Base-by-base conservation (phyloP, 1,139 yeast genomes). In the Pichia sp. region DNA sequence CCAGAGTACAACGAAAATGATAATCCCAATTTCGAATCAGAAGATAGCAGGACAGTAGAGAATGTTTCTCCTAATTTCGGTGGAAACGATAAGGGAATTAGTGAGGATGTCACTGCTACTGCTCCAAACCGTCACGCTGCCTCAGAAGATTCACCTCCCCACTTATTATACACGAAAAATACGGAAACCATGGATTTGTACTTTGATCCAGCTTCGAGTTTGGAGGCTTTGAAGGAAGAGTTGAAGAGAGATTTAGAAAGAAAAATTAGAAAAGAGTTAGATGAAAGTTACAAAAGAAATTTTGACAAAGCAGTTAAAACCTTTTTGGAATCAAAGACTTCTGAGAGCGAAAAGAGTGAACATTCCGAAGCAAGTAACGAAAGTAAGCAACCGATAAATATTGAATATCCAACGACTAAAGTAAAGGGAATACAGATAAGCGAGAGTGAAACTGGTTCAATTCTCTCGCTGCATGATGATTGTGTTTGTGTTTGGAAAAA, bases 401-500 rank as follows among this genome's bases (percentile, higher is more conserved):
- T 48, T 6, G 25, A 12, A 25, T 25, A 30, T 10, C 53, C 59
- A 12, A 36, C 21, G 4, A 43, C 52, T 2, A 37, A 46, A 22
- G 44, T 54, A 1, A 53, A 44, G 41, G n/a, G n/a, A n/a, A n/a
- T n/a, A n/a, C 21, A 30, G 3, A 42, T 53, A 16, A 30, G 30
- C 12, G 31, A n/a, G 18, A 18, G n/a, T 30, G 22, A 18, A 25
- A 4, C 6, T 4, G 30, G 22, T 28, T 26, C 16, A 39, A 12
- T 53, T 7, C 8, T 56, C 8, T 43, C 55, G 4, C 26, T 56
- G 5, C 58, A 56, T 41, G 52, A 51, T 16, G 52, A 54, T 18
- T 41, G 26, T 9, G 43, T 56, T 12, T 51, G 52, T 26, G 25
- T 56, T 8, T 56, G 58, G 58, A 7, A 37, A n/a, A 9, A 44